Base-by-base conservation (phyloP, 2,329 filamentous ascomycete genomes). In the Botrytis sinoallii region DNA sequence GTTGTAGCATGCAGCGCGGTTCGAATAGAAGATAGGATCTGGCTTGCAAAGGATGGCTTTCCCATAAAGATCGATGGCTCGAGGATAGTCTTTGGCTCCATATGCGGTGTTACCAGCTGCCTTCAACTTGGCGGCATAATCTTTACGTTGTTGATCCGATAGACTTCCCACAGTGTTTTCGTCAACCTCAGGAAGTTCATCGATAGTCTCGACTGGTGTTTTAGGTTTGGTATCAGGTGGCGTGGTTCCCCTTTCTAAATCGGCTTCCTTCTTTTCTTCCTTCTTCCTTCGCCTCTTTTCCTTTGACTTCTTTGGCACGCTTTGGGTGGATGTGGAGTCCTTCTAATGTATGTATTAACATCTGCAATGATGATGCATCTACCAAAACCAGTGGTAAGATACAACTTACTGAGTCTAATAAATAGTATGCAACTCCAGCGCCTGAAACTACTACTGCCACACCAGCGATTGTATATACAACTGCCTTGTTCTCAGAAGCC, bases 11-110 rank as follows among this genome's bases (percentile, higher is more conserved):
- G 96, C 96, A 74, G 96, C 96, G 79, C 96, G 92, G 88, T 99
- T 99, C 77, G 96, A 98, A 88, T 97, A 99, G 88, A 96, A 99
- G 82, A 99, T 95, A 46, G 96, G 94, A 81, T 99, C 96, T 74
- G 95, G 92, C 85, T 96, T 97, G 91, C 96, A 98, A 70, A 98
- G 86, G 79, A 99, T 97, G 69, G 96, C 96, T 85, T 97, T 93
- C 78, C 93, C 93, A 85, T 99, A 99, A 52, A 99, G 90, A 7
- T 95, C 92, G 81, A 99, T 99, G 78, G 96, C 96, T 80, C 90
- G 91, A 84, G 94, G 92, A 85, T 98, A 98, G 81, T 97, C 93
- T 85, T 98, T 98, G 78, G 91, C 90, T 75, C 94, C 94, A 81
- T 98, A 99, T 12, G 96, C 94, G 85, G 96, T 97, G 88, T 99